A percentile compares a stretch with the other conserved stretches of the same genome.
Evolutionary conservation across 129 eudicot species (phyloP).

Genomic region (Logfia minima): DNA sequence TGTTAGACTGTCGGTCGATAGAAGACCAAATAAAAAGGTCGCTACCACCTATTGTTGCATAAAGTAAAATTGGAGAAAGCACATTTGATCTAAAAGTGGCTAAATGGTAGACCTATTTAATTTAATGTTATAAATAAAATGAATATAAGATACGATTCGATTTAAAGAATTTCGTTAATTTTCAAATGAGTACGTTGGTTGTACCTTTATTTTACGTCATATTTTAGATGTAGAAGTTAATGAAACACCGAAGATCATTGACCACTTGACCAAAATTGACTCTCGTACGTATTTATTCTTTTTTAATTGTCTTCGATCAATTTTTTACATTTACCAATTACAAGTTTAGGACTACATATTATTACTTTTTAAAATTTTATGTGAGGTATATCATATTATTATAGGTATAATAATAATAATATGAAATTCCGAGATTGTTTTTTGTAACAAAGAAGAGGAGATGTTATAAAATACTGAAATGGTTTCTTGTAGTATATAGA

Average conservation of each 20-base stretch:
- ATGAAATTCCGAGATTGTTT: not conserved
- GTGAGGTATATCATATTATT: no score
- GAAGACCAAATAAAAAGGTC: no score
- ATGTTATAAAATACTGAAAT: not conserved
- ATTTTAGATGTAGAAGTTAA: slow-evolving; percentile 17
- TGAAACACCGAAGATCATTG: slow-evolving; percentile 24
- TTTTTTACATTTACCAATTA: no score
- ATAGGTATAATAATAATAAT: not conserved
- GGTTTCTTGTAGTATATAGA: not conserved
- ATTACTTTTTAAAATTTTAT: no score
- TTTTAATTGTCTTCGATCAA: no score
- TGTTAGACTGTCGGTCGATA: no score
- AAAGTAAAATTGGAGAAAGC: not conserved
- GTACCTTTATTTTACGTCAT: slow-evolving; percentile 15
- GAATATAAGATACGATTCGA: no score
- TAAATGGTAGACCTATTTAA: not conserved
- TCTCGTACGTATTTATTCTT: not conserved
- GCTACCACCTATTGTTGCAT: no score
- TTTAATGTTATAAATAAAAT: no score
- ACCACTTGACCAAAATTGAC: slow-evolving; percentile 25
- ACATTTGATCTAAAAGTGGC: not conserved
- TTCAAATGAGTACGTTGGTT: not conserved
- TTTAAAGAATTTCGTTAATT: not conserved
- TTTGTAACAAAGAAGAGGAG: no score
- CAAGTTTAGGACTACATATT: no score